phyloP scores from a whole-genome alignment of 2,329 filamentous ascomycete genomes.

The Paraphaeosphaeria minitans region DNA sequence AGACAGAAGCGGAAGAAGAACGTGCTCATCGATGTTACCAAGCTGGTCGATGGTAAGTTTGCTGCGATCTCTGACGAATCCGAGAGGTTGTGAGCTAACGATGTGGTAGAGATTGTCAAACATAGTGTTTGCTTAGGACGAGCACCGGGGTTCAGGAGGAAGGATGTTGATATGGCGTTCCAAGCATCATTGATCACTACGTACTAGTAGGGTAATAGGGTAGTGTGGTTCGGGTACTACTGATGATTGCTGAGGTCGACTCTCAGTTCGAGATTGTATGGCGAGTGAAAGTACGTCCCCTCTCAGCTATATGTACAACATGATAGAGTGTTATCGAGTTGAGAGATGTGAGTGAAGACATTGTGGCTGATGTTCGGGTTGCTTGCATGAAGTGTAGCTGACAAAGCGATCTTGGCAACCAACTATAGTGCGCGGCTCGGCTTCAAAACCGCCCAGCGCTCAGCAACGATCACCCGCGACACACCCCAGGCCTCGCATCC shows the following conservation, averaged over 20 bases:
- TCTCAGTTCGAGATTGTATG: no score
- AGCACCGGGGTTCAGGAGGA: slow-evolving; percentile 50
- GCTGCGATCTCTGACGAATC: neutral
- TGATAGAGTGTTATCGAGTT: neutral
- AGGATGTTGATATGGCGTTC: slow-evolving; percentile 51
- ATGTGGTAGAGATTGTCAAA: slow-evolving; percentile 40
- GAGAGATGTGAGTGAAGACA: neutral
- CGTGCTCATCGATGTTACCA: slow-evolving; percentile 51
- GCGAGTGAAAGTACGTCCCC: neutral
- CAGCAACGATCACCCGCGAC: slow-evolving; percentile 32
- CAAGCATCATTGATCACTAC: slow-evolving; percentile 38
- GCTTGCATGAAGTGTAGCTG: neutral
- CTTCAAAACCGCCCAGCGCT: slow-evolving; percentile 16
- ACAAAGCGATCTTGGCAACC: slow-evolving; percentile 1
- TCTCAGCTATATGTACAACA: neutral
- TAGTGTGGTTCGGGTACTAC: neutral
- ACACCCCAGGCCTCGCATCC: slow-evolving; percentile 33
- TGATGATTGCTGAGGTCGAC: neutral
- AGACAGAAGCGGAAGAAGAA: slow-evolving; percentile 40
- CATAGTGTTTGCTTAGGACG: slow-evolving; percentile 51
- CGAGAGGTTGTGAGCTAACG: slow-evolving; percentile 26
- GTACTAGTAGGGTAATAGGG: slow-evolving; percentile 16
- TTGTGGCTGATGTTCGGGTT: neutral
- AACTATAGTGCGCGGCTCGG: slow-evolving; percentile 1
- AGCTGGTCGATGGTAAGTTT: slow-evolving; percentile 51